Conservation (phyloP, 805 yeast species). For the Starmerella roubikii region DNA sequence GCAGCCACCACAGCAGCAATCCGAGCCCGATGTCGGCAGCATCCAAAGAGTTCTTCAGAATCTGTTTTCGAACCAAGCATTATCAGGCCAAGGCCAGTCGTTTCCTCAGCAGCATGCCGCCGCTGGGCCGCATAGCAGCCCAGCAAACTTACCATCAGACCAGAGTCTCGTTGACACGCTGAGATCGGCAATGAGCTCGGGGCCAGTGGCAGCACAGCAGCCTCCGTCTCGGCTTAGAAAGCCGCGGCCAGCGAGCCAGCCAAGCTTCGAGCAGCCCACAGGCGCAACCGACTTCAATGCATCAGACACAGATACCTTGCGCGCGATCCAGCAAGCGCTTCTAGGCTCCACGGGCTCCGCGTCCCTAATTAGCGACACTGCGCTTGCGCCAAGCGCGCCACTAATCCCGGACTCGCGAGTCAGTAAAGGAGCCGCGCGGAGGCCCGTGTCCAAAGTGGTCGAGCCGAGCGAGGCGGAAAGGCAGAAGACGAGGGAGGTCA, state of each 20-base stretch:
- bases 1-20: too few species aligned
- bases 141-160: too few species aligned
- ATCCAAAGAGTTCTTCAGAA: constrained; percentile 16
- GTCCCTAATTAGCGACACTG: too few species aligned
- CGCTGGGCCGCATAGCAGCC: too few species aligned
- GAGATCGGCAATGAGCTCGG: constrained; percentile 5
- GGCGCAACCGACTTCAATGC: constrained; percentile 17
- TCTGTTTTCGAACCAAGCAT: too few species aligned
- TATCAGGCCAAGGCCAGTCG: too few species aligned
- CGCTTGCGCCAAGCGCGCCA: too few species aligned
- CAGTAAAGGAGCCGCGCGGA: neutral
- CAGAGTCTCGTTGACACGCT: constrained; percentile 11
- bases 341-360: constrained; percentile 16
- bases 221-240: too few species aligned
- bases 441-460: constrained; percentile 1
- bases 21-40: constrained; percentile 17
- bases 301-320: constrained; percentile 21
- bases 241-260: too few species aligned
- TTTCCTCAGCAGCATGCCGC: too few species aligned
- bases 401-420: neutral
- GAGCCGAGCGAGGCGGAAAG: constrained; percentile 28
- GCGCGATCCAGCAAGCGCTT: constrained; percentile 22
- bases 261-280: too few species aligned
- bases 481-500: constrained; percentile 50
- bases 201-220: neutral